Percentiles rank a stretch among this genome's conserved stretches.
These are phyloP conservation scores for Albophoma yamanashiensis DNA, from an alignment of 2,329 filamentous ascomycete genomes.

Conservation along the genomic window DNA sequence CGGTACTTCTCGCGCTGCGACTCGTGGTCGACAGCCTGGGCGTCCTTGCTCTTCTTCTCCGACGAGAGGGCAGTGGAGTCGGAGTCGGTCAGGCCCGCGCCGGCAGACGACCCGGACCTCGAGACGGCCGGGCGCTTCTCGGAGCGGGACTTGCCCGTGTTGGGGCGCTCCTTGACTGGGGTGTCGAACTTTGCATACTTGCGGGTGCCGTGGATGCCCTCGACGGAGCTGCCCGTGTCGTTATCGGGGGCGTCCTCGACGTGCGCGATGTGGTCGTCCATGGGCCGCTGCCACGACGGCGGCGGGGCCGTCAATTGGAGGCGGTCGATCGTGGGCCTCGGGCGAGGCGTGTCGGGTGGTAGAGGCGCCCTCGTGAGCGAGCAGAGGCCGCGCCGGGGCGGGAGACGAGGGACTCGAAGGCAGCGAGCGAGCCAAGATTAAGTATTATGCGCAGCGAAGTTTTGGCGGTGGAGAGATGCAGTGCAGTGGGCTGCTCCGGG, in stretches of 20 bases:
- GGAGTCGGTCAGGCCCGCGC: slow-evolving; percentile 26
- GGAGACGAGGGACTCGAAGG: slow-evolving; percentile 2
- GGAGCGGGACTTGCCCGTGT: slow-evolving; percentile 37
- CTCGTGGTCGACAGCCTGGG: slow-evolving; percentile 9
- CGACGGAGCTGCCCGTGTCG: slow-evolving; percentile 32
- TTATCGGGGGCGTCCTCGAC: slow-evolving; percentile 41
- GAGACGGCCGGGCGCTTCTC: slow-evolving; percentile 21
- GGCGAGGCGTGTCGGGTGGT: not conserved
- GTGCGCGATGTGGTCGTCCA: slow-evolving; percentile 29
- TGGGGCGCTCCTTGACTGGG: slow-evolving; percentile 38
- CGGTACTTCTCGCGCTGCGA: slow-evolving; percentile 13
- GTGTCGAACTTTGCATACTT: slow-evolving; percentile 37
- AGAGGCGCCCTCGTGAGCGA: slow-evolving; percentile 3
- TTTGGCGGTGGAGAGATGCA: not conserved
- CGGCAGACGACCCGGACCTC: slow-evolving; percentile 24
- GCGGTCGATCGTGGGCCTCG: not conserved
- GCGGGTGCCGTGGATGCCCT: slow-evolving; percentile 26
- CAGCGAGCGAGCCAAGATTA: not conserved
- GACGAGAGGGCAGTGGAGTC: slow-evolving; percentile 30
- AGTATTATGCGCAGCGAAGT: not conserved
- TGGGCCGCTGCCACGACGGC: slow-evolving; percentile 17
- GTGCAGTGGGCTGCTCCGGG: not conserved
- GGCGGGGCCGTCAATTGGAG: not conserved
- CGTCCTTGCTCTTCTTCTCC: slow-evolving; percentile 16
- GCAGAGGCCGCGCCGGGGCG: slow-evolving; percentile 17